phyloP scores from a whole-genome alignment of 1,139 yeast species.

The Nadsonia commutata region DNA sequence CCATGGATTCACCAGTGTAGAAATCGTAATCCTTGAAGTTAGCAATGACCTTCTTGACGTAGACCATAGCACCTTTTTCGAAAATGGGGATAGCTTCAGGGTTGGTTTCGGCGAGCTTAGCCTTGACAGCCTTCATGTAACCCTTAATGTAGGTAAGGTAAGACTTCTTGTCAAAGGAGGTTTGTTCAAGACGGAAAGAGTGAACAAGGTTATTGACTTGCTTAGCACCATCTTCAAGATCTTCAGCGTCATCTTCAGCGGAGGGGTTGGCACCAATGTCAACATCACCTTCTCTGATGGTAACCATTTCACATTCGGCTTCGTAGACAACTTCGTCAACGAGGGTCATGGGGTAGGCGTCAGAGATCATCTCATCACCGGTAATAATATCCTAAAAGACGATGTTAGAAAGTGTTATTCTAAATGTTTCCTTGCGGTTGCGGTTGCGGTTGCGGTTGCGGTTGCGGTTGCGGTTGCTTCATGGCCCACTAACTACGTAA shows the following conservation, averaged over 20 bases:
- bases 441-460: too few species aligned
- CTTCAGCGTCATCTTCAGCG: constrained; percentile 85
- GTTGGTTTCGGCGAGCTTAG: constrained; percentile 68
- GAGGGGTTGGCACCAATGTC: constrained; percentile 99
- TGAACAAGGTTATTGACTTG: constrained; percentile 95
- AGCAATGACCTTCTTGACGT: constrained; percentile 88
- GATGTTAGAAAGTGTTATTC: background rate
- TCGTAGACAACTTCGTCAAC: constrained; percentile 90
- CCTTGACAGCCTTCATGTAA: constrained; percentile 94
- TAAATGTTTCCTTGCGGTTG: too few species aligned
- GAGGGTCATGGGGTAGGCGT: constrained; percentile 78
- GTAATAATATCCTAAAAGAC: constrained; percentile 61
- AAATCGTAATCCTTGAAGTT: constrained; percentile 98
- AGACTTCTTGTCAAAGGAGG: constrained; percentile 94
- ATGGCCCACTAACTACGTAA: too few species aligned
- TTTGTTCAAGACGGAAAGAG: constrained; percentile 96
- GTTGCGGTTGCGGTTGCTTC: too few species aligned
- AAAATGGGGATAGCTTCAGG: constrained; percentile 79
- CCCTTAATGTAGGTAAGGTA: constrained; percentile 92
- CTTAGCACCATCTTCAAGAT: constrained; percentile 67
- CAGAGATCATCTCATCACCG: constrained; percentile 92
- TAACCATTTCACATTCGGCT: constrained; percentile 91
- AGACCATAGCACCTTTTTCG: constrained; percentile 93
- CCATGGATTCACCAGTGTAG: constrained; percentile 99
- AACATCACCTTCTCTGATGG: constrained; percentile 67